A percentile compares a stretch with the other conserved stretches of the same genome.
phyloP scores from a whole-genome alignment of 805 yeast species.

The Myxozyma monticola region DNA sequence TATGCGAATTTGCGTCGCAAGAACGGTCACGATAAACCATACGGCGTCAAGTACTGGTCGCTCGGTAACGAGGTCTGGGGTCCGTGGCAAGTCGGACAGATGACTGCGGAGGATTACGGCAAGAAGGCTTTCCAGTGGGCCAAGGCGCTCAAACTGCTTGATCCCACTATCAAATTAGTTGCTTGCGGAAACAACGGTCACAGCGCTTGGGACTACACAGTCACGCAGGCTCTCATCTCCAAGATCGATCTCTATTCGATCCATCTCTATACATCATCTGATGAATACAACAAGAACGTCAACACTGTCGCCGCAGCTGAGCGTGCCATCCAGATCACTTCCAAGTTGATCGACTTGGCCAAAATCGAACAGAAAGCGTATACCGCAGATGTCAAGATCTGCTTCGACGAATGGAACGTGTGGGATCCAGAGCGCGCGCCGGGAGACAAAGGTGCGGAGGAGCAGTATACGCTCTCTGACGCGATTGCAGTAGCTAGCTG shows the following conservation, averaged over 20 bases:
- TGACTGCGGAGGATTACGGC: slow-evolving; percentile 37
- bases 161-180: slow-evolving; percentile 36
- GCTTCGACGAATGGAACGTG: slow-evolving; percentile 44
- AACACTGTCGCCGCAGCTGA: slow-evolving; percentile 41
- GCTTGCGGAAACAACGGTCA: slow-evolving; percentile 41
- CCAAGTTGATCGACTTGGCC: slow-evolving; percentile 38
- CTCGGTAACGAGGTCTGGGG: slow-evolving; percentile 44
- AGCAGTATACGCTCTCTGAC: slow-evolving; percentile 39
- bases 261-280: slow-evolving; percentile 39
- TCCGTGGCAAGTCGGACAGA: slow-evolving; percentile 43
- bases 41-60: slow-evolving; percentile 43
- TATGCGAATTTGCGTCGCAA: slow-evolving; percentile 41
- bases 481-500: slow-evolving; percentile 42
- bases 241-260: slow-evolving; percentile 39
- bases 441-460: slow-evolving; percentile 40
- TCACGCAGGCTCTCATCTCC: slow-evolving; percentile 35
- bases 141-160: slow-evolving; percentile 40
- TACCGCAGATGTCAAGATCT: slow-evolving; percentile 34
- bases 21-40: slow-evolving; percentile 42
- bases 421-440: slow-evolving; percentile 42
- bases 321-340: slow-evolving; percentile 38
- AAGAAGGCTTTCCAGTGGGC: slow-evolving; percentile 41
- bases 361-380: slow-evolving; percentile 31
- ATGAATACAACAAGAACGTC: slow-evolving; percentile 37
- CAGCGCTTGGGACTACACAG: slow-evolving; percentile 39